Evolutionary conservation across 2,329 filamentous ascomycete species (phyloP), one percentile per base, ranked within the genome.

Genomic region (Fusarium sp.): DNA sequence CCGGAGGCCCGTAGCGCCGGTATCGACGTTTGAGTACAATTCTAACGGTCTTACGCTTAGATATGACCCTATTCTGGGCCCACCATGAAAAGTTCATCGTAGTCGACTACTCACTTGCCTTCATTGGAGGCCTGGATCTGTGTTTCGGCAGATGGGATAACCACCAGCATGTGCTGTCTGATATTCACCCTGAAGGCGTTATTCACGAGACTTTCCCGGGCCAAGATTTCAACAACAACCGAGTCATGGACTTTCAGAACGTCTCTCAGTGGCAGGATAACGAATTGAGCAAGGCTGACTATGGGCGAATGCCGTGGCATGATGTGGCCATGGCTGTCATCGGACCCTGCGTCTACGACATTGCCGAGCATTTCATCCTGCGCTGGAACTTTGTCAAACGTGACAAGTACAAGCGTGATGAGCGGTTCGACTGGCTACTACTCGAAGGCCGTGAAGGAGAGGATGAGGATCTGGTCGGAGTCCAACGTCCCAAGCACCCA

Each of bases 1-100:
- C 43, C 43, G 27, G 50, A 20, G 11, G 27, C 50, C 17, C 27
- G 4, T 15, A 11, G 17, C 10, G 27, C 27, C 27, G 50, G 11
- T 6, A 20, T 54, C 27, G 27, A 54, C 50, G 50, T 30, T 27
- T 54, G 50, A 54, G 11, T 12, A 50, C 27, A 22, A 25, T 35
- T 12, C 59, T 62, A 37, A 62, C 17, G 7, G 7, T 22, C 32
- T 22, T 27, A 4, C 11, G 6, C 4, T 15, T 63, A 64, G 71
- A 73, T 14, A 73, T 98, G 94, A 98, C 95, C 1, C 95, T 98
- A 79, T 98, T 98, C 85, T 98, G 96, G 91, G 97, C 97, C 0
- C 97, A 99, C 81, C 97, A 99, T 81, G 97, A 99, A 79, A 99
- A 99, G 81, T 97, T 98, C 80, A 93, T 98, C 64, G 94, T 99